Evolutionary conservation across 257 asterid genomes (phyloP).

Genomic region (Galeopsis tetrahit): DNA sequence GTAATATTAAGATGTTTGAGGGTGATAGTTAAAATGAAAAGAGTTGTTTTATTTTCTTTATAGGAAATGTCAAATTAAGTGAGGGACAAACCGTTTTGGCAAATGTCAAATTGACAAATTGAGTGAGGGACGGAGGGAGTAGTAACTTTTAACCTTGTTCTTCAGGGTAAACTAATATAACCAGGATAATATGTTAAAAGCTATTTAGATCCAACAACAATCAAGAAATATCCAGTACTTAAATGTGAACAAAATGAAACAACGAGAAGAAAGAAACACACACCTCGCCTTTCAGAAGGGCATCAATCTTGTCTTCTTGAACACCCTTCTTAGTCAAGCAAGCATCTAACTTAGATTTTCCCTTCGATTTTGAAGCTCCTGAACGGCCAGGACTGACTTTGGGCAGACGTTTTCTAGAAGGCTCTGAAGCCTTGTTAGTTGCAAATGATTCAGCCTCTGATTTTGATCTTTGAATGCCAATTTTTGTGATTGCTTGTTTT

Average conservation of each 20-base stretch:
- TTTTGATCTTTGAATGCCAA: conserved; percentile 58
- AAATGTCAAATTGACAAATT: no score
- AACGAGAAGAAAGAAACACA: background rate
- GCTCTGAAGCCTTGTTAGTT: conserved; percentile 45
- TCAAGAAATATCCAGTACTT: background rate
- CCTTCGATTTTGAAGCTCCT: conserved; percentile 47
- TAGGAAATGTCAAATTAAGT: no score
- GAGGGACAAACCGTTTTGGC: no score
- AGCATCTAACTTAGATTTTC: conserved; percentile 45
- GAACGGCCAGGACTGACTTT: conserved; percentile 39
- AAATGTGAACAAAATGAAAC: conserved; percentile 12
- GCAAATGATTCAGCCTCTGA: conserved; percentile 48
- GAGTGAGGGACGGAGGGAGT: no score
- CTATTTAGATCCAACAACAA: conserved; percentile 20
- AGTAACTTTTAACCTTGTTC: background rate
- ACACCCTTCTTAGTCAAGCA: conserved; percentile 41
- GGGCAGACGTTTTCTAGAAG: conserved; percentile 42
- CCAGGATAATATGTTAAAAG: background rate
- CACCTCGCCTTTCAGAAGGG: conserved; percentile 67
- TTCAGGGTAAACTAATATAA: background rate
- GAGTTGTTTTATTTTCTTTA: no score
- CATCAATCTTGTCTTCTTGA: conserved; percentile 37
- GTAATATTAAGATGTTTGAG: no score
- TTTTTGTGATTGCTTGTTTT: conserved; percentile 66
- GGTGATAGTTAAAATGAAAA: no score